Evolutionary conservation across 208 protist genomes (phyloP).

Genomic region (Porcisia hertigi): DNA sequence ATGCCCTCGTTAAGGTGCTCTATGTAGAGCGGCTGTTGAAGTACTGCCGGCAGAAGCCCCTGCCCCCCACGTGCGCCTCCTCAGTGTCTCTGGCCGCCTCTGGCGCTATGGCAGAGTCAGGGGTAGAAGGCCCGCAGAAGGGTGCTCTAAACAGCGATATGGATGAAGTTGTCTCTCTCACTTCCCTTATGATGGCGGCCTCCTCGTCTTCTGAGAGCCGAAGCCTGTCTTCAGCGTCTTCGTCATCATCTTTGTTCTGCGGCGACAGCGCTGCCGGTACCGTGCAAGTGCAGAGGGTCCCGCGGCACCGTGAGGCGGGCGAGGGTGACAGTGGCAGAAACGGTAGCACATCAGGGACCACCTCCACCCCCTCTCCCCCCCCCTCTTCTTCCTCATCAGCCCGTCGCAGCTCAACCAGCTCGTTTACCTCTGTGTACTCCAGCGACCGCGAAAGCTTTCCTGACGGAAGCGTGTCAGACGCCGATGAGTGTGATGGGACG

Average conservation of each 20-base stretch:
- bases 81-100: background rate
- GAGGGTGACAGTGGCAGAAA: background rate
- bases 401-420: slow-evolving; percentile 23
- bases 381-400: slow-evolving; percentile 13
- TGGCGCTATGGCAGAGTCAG: background rate
- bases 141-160: background rate
- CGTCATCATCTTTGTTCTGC: background rate
- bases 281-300: background rate
- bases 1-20: slow-evolving; percentile 62
- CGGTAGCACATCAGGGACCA: background rate
- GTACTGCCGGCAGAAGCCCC: slow-evolving; percentile 28
- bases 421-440: slow-evolving; percentile 45
- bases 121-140: background rate
- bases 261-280: background rate
- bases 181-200: slow-evolving; percentile 22
- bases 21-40: slow-evolving; percentile 59
- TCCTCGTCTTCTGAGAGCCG: slow-evolving; percentile 14
- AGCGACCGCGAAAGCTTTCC: slow-evolving; percentile 41
- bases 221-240: background rate
- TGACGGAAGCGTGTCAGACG: slow-evolving; percentile 10
- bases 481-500: slow-evolving; percentile 4
- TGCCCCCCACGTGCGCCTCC: background rate
- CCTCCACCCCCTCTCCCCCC: background rate
- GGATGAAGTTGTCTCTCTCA: slow-evolving; percentile 18
- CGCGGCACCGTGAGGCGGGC: background rate